Evolutionary conservation across 108 stramenopile genomes (phyloP), one percentile per base, ranked within the genome.

Genomic region (Fragilaria radians): DNA sequence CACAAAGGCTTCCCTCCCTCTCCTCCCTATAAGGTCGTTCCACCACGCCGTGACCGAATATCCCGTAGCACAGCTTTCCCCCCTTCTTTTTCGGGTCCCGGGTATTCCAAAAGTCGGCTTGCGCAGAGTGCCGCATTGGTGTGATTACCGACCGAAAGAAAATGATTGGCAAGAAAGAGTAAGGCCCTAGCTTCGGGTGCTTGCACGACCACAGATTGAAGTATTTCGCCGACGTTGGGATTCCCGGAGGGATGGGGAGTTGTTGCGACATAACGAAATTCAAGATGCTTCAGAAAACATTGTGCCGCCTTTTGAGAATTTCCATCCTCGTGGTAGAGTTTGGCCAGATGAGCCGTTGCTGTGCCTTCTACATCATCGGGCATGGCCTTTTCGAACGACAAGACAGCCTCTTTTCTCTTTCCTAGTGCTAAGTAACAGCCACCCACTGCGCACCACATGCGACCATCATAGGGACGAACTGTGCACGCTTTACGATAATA

Each of bases 371-470:
- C 73, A 74, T 97, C 96, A 58, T 89, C 79, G 1, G 81, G 67
- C 7, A 95, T 82, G 0, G 96, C 96, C 5, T 91, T 70, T 77
- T 97, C 93, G 62, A 89, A 95, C 54, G 81, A 77, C 46, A 81
- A 78, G 34, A 96, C 94, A 11, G 98, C 96, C 72, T 96, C 93
- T 7, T 59, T 62, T 0, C 77, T 63, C 32, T 84, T 71, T 45
- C 81, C 78, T 5, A 97, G 65, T 7, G 81, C 81, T 11, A 81
- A 64, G 59, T 89, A 82, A 68, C 91, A 93, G 46, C 70, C 68
- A 22, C 94, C 98, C 68, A 99, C 76, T 22, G 98, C 98, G 59
- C 86, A 88, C 98, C 98, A 99, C 96, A 99, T 99, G 25, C 98
- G 82, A 4, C 96, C 90, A 88, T 99, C 98, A 63, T 87, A 87